Conservation (phyloP, 2,329 filamentous ascomycete species). For the Chaetothyriales sp. region DNA sequence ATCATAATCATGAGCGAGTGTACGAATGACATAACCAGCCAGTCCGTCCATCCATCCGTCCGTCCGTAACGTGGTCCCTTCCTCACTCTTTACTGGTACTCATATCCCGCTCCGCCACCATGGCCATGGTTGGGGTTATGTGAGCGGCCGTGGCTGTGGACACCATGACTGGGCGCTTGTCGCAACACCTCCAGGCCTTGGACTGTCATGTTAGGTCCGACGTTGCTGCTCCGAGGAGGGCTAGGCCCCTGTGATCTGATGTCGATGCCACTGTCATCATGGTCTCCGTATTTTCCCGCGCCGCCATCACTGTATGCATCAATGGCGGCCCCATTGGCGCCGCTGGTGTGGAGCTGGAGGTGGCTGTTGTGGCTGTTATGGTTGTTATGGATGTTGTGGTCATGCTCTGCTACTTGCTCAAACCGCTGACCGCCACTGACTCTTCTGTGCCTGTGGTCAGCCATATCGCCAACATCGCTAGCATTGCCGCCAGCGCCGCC, state of each 20-base stretch:
- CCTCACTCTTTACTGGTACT: too few relatives aligned
- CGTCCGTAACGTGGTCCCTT: too few relatives aligned
- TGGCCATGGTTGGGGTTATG: not conserved
- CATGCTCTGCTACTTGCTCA: not conserved
- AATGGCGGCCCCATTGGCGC: not conserved
- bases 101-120: not conserved
- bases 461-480: not conserved
- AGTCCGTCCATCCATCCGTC: too few relatives aligned
- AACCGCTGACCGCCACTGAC: not conserved
- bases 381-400: not conserved
- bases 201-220: not conserved
- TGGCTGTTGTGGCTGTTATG: too few relatives aligned
- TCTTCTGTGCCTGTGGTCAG: not conserved
- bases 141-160: not conserved
- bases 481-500: constrained; percentile 1
- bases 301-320: not conserved
- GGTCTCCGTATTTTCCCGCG: not conserved
- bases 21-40: not conserved
- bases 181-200: not conserved
- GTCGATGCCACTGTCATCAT: constrained; percentile 16
- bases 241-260: constrained; percentile 7
- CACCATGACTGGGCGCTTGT: constrained; percentile 1
- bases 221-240: constrained; percentile 11
- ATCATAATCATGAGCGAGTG: not conserved
- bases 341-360: not conserved